Percentiles rank a stretch among this genome's conserved stretches.
Evolutionary conservation across 768 basidiomycete genomes (phyloP).

Genomic region (Daedaleopsis nitida): DNA sequence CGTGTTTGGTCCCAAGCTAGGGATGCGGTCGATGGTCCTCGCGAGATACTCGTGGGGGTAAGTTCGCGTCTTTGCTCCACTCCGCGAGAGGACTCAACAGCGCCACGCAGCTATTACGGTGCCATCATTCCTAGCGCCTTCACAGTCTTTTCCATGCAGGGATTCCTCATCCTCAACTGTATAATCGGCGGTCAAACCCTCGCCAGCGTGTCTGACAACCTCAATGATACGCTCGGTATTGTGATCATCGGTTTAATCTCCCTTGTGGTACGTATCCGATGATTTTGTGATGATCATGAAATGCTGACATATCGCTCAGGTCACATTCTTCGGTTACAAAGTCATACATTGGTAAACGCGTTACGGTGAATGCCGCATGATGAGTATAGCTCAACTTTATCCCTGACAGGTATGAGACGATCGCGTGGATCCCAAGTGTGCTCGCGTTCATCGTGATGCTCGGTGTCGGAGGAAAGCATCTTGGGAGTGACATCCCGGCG

Average conservation of each 20-base stretch:
- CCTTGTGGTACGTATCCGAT: conserved; percentile 29
- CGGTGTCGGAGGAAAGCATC: conserved; percentile 39
- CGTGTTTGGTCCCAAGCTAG: conserved; percentile 55
- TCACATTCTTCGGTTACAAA: conserved; percentile 38
- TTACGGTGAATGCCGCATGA: background rate
- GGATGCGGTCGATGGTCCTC: conserved; percentile 60
- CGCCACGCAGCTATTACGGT: conserved; percentile 38
- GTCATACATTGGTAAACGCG: conserved; percentile 34
- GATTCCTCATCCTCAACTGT: conserved; percentile 51
- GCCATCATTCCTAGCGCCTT: conserved; percentile 39
- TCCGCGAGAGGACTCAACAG: background rate
- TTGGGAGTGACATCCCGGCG: conserved; percentile 26
- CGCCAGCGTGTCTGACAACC: conserved; percentile 37
- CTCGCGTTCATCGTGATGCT: conserved; percentile 41
- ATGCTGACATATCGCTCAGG: conserved; percentile 12
- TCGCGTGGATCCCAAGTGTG: conserved; percentile 43
- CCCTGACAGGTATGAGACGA: conserved; percentile 34
- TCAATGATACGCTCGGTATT: conserved; percentile 40
- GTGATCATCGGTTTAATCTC: conserved; percentile 44
- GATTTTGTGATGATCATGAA: background rate
- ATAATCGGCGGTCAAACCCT: conserved; percentile 54
- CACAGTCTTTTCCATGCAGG: conserved; percentile 47
- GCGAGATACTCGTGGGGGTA: conserved; percentile 57
- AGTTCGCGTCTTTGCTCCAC: background rate
- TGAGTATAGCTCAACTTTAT: background rate